Evolutionary conservation across 2,329 filamentous ascomycete species (phyloP), one percentile per base, ranked within the genome.

Genomic region (Cladosporium sp.): DNA sequence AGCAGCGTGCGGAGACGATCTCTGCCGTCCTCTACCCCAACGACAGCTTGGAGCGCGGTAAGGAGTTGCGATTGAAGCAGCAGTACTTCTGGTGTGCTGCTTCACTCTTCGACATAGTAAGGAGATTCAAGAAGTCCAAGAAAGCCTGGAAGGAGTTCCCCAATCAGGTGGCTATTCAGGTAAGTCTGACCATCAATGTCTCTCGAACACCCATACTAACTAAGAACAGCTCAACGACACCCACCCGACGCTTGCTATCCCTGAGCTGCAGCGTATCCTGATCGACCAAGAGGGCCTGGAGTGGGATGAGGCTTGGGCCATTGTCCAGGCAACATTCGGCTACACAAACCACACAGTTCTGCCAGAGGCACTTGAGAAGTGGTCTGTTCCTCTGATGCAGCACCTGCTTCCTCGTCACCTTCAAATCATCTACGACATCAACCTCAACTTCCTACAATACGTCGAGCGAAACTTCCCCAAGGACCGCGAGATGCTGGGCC

Each of bases 1-100:
- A 97, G 76, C 94, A 99, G 80, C 88, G 90, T 59, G 94, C 94
- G n/a, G 94, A 99, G 80, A 97, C 93, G 58, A 99, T 99, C 78
- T 97, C 92, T 55, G 93, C 93, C 34, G 94, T 99, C 14, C 78
- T 99, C 45, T 99, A 99, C 72, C 94, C 94, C 61, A 99, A 99
- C 70, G 93, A 97, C 76, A 97, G 96, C 75, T 84, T 99, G 45
- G 93, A 97, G 65, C 85, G 92, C 65, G 94, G 94, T 63, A 99
- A 99, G 76, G 94, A 99, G 80, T 85, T 99, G 63, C 90, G 94
- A 56, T 78, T 99, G 75, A 99, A 99, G 84, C 94, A 99, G 75
- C 94, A 99, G 75, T 99, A 99, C 82, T 99, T 99, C 79, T 99
- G 94, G 94, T 96, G 96, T 70, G 92, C 94, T 55, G 94, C 94